Evolutionary conservation across 2,329 filamentous ascomycete genomes (phyloP).

Genomic region (Fusarium temperatum): DNA sequence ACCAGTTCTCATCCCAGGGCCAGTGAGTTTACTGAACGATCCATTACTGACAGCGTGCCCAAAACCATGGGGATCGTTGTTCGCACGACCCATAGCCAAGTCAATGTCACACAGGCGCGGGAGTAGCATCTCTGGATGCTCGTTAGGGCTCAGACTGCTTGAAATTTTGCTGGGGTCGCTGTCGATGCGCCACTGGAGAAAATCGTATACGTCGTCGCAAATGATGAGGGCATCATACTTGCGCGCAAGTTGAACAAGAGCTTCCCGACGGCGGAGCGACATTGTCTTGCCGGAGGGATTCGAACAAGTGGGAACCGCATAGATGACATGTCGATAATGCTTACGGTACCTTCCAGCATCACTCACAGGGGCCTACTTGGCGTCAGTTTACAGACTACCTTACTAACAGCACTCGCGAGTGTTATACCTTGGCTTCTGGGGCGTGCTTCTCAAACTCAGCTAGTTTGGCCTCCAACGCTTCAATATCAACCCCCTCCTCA

Average conservation of each 20-base stretch:
- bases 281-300: constrained; percentile 90
- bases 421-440: constrained; percentile 20
- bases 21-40: constrained; percentile 88
- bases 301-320: constrained; percentile 86
- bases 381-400: background rate
- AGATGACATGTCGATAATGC: constrained; percentile 87
- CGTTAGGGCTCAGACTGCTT: constrained; percentile 40
- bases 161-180: constrained; percentile 17
- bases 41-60: constrained; percentile 88
- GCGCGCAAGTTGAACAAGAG: constrained; percentile 79
- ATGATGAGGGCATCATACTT: constrained; percentile 84
- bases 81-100: constrained; percentile 65
- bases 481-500: constrained; percentile 77
- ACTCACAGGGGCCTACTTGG: constrained; percentile 60
- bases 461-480: constrained; percentile 50
- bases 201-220: constrained; percentile 93
- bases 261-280: constrained; percentile 71
- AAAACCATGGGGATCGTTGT: constrained; percentile 62
- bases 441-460: constrained; percentile 41
- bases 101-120: constrained; percentile 86
- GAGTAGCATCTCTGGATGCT: constrained; percentile 62
- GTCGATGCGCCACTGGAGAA: constrained; percentile 76
- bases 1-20: constrained; percentile 84
- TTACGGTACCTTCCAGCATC: constrained; percentile 69
- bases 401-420: background rate